These are phyloP conservation scores for Capsella bursapastoris DNA, from an alignment of 345 rosid species.

Conservation along the genomic window DNA sequence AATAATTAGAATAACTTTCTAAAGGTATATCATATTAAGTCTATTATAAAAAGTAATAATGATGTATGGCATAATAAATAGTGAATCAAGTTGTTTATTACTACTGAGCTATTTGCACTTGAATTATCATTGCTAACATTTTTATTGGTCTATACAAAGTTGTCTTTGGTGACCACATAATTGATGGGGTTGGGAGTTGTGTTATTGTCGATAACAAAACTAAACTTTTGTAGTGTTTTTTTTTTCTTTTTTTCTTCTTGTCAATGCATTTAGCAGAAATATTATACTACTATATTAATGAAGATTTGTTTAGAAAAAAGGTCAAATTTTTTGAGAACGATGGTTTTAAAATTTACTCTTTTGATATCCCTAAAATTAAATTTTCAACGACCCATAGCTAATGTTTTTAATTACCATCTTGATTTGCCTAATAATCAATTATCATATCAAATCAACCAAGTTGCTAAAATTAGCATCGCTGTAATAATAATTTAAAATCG, in stretches of 20 bases:
- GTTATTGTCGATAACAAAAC: constrained; percentile 17
- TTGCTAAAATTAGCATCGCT: background rate
- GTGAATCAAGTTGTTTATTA: constrained; percentile 6
- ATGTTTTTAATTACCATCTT: constrained; percentile 14
- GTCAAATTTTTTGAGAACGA: constrained; percentile 21
- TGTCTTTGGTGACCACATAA: constrained; percentile 39
- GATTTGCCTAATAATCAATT: background rate
- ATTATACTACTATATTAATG: background rate
- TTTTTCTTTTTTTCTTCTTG: background rate
- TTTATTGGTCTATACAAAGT: constrained; percentile 24
- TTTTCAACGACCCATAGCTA: background rate
- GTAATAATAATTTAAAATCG: background rate
- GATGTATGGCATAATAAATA: background rate
- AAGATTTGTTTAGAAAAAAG: background rate
- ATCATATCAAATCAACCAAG: background rate
- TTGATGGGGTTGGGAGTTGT: constrained; percentile 33
- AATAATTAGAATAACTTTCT: background rate
- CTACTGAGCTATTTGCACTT: background rate
- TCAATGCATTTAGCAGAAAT: background rate
- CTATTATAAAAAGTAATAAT: background rate
- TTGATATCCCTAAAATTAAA: background rate
- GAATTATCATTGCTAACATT: background rate
- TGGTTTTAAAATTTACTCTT: background rate
- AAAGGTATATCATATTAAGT: background rate
- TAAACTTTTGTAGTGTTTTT: background rate